Evolutionary conservation across 768 basidiomycete genomes (phyloP).

Genomic region (Exsudoporus frostii): DNA sequence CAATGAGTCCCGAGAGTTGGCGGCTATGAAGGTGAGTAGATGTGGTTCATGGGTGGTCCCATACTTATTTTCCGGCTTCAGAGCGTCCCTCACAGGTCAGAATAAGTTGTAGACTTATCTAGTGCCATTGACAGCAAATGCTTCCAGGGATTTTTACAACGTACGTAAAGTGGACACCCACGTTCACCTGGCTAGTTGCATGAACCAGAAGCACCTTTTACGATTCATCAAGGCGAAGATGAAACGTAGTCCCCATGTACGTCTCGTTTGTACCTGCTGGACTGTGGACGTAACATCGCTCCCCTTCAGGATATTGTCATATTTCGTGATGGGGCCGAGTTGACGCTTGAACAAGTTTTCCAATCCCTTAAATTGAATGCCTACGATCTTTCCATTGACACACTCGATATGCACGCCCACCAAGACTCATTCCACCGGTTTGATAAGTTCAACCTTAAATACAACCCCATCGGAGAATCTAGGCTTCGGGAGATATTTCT

Average conservation of each 20-base stretch:
- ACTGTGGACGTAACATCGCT: neutral
- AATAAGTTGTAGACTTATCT: neutral
- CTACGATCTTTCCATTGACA: conserved; percentile 98
- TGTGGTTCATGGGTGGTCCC: neutral
- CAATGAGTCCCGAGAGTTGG: conserved; percentile 90
- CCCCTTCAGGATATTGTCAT: conserved; percentile 83
- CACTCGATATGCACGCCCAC: conserved; percentile 99
- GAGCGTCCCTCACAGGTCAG: conserved; percentile 34
- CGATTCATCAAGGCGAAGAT: conserved; percentile 99
- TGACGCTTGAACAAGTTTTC: conserved; percentile 94
- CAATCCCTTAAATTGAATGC: conserved; percentile 91
- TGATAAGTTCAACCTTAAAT: conserved; percentile 97
- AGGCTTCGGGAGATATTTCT: conserved; percentile 94
- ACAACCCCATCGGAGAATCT: conserved; percentile 95
- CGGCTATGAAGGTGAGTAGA: conserved; percentile 87
- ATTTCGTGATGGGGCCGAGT: conserved; percentile 84
- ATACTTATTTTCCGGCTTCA: conserved; percentile 10
- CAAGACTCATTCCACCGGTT: conserved; percentile 98
- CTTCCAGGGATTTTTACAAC: conserved; percentile 93
- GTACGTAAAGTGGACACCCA: conserved; percentile 98
- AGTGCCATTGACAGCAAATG: conserved; percentile 1
- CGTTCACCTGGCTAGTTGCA: conserved; percentile 96
- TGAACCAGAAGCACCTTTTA: conserved; percentile 98
- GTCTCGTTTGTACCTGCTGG: conserved; percentile 16
- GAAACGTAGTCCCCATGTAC: conserved; percentile 79